Base-by-base conservation (phyloP, 2,329 filamentous ascomycete genomes). In the Aspergillus sp. region DNA sequence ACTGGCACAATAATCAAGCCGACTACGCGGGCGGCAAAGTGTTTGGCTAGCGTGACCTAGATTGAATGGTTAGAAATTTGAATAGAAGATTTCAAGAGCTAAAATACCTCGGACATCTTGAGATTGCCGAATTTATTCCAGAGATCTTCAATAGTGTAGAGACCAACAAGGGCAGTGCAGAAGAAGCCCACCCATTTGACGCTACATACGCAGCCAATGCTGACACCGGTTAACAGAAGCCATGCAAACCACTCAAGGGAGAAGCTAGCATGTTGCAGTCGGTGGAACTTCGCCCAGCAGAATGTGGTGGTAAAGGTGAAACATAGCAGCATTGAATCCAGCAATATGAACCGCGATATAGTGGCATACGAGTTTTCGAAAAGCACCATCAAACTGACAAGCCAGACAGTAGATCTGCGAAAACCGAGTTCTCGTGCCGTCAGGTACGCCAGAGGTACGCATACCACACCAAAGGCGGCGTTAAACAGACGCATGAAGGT, bases 341-440 rank as follows among this genome's bases (percentile, higher is more conserved):
- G 88, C 25, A 99, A 89, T 72, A 99, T 98, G 77, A 99, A 99
- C 64, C 95, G 89, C 80, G 93, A 97, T 79, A 99, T 99, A 34
- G 96, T 98, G 53, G 95, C 97, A 82, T 98, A 99, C 55, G 95
- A 98, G 83, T 99, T 99, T 79, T 99, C 95, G 83, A 93, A 99
- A 47, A 99, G 87, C 49, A 99, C 93, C 92, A 97, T 97, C 70
- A 98, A 83, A 22, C 93, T 95, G 61, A 98, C 89, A 60, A 99
- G 85, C 95, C 95, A 99, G 69, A 97, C 92, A 54, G 93, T 91
- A 47, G 92, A 89, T 68, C 91, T 88, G 74, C 88, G 89, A 75
- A 98, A 89, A 75, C 93, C 91, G 71, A 99, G 83, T 79, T 97
- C 93, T 72, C 90, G 91, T 38, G 94, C 94, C 43, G 95, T 99